Conservation (phyloP, 192 early-diverging fungal species). For the Coemansia sp. region DNA sequence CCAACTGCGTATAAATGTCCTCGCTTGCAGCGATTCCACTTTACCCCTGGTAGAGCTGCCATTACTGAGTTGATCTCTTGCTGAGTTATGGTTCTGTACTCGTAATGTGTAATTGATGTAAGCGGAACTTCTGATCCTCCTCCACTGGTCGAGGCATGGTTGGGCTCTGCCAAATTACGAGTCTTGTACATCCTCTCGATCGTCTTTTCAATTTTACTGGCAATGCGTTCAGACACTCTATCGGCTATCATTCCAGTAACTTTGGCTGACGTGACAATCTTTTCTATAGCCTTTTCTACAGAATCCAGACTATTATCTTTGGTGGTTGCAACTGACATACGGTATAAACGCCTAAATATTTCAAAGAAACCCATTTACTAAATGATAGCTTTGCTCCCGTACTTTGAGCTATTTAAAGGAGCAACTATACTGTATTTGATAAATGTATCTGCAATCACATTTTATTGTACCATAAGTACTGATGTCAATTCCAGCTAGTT, state of each 20-base stretch:
- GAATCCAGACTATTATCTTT: background rate
- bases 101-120: background rate
- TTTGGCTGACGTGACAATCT: background rate
- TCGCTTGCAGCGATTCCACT: constrained; percentile 19
- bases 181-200: background rate
- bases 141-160: background rate
- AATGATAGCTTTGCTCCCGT: too few relatives aligned
- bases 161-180: too few relatives aligned
- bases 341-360: too few relatives aligned
- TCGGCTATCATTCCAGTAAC: background rate
- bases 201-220: constrained; percentile 1
- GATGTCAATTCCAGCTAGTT: too few relatives aligned
- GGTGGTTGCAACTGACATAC: background rate
- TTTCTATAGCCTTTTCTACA: background rate
- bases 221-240: background rate
- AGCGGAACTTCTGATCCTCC: too few relatives aligned
- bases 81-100: constrained; percentile 24
- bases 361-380: too few relatives aligned
- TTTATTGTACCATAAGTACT: background rate
- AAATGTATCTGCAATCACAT: background rate
- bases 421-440: too few relatives aligned
- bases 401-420: too few relatives aligned
- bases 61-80: constrained; percentile 24
- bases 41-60: constrained; percentile 23
- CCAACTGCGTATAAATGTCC: constrained; percentile 40